A percentile compares a stretch with the other conserved stretches of the same genome.
Evolutionary conservation across 768 basidiomycete species (phyloP).

Genomic region (Epithele typhae): DNA sequence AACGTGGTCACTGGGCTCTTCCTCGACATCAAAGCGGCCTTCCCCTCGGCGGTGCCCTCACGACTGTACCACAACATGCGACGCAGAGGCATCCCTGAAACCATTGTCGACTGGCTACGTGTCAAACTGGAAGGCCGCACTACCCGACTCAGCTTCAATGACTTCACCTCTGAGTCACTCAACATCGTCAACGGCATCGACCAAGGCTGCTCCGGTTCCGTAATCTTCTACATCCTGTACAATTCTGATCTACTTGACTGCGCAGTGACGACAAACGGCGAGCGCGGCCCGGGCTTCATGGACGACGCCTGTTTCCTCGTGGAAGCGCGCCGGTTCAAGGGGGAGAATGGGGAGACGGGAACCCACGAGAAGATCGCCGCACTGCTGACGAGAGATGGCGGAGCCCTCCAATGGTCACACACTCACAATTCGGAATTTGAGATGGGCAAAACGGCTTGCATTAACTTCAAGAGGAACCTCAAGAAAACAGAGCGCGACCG

Average conservation of each 20-base stretch:
- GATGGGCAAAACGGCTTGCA: constrained; percentile 14
- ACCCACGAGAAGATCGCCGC: constrained; percentile 1
- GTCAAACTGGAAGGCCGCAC: constrained; percentile 15
- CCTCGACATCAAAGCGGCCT: constrained; percentile 33
- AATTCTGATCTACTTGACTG: constrained; percentile 23
- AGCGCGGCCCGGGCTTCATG: constrained; percentile 10
- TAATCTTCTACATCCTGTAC: constrained; percentile 29
- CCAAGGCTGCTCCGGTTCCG: constrained; percentile 31
- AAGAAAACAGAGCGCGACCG: constrained; percentile 3
- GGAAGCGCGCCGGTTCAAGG: constrained; percentile 2
- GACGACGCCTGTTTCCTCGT: constrained; percentile 15
- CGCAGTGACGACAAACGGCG: constrained; percentile 7
- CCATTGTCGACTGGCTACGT: constrained; percentile 15
- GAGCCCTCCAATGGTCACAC: constrained; percentile 25
- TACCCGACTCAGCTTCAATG: constrained; percentile 23
- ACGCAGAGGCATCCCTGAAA: constrained; percentile 10
- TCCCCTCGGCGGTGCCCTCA: constrained; percentile 12
- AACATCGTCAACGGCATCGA: constrained; percentile 24
- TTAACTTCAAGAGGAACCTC: background rate
- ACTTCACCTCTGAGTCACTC: constrained; percentile 18
- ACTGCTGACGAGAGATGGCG: constrained; percentile 11
- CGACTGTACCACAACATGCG: constrained; percentile 16
- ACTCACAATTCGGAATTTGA: constrained; percentile 24
- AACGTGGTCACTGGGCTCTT: constrained; percentile 29
- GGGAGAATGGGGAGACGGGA: too few relatives aligned